Evolutionary conservation across 106 monocot species (phyloP).

Genomic region (Dendrobium catenatum): DNA sequence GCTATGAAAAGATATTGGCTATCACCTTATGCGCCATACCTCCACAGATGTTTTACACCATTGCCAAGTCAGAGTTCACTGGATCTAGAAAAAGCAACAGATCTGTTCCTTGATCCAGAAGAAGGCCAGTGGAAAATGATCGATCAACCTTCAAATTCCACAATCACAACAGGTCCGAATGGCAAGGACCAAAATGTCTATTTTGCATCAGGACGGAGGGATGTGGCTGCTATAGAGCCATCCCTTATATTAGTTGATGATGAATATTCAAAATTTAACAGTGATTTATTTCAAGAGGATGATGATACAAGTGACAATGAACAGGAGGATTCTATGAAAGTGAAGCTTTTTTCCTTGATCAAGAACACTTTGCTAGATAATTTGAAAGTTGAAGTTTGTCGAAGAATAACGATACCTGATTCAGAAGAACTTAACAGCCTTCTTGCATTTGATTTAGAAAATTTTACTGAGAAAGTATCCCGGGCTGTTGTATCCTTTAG

Average conservation of each 20-base stretch:
- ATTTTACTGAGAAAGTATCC: constrained; percentile 40
- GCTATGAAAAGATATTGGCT: constrained; percentile 32
- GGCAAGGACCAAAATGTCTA: constrained; percentile 14
- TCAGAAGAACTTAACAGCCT: constrained; percentile 27
- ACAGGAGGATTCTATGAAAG: constrained; percentile 22
- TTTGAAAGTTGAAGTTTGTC: constrained; percentile 67
- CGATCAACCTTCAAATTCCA: constrained; percentile 34
- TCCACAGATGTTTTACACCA: constrained; percentile 22
- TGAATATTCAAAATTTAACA: constrained; percentile 9
- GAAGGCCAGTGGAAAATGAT: constrained; percentile 85
- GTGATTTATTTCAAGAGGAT: constrained; percentile 12
- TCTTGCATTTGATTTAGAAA: constrained; percentile 49
- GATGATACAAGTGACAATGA: constrained; percentile 7
- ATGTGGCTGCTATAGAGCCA: constrained; percentile 43
- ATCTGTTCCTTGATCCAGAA: constrained; percentile 78
- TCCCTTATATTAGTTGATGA: constrained; percentile 44
- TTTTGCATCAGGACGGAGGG: constrained; percentile 2
- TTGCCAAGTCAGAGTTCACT: constrained; percentile 29
- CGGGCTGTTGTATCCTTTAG: constrained; percentile 25
- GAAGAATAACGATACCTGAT: constrained; percentile 49
- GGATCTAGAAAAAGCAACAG: constrained; percentile 47
- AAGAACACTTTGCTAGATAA: constrained; percentile 40
- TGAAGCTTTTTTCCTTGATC: constrained; percentile 29
- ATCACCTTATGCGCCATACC: constrained; percentile 39
- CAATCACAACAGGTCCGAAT: constrained; percentile 10